Base-by-base conservation (phyloP, 2,329 filamentous ascomycete species). In the Calycina marina region DNA sequence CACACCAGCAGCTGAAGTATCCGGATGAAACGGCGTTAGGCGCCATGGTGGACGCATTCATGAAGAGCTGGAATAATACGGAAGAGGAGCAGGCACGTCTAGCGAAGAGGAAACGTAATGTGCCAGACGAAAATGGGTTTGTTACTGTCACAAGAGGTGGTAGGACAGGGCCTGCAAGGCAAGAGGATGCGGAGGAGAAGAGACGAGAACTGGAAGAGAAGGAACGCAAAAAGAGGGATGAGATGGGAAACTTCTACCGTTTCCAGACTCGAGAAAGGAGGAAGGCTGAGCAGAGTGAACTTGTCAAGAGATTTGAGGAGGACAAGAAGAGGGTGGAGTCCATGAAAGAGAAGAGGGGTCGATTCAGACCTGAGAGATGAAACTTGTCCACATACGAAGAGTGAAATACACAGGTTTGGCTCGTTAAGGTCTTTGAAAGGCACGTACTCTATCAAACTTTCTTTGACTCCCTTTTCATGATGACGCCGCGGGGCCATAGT, bases 61-160 rank as follows among this genome's bases (percentile, higher is more conserved):
- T 96, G 67, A 68, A 70, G 14, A 64, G 74, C n/a, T 96, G 85
- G 60, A 79, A 65, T 59, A 69, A 51, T 59, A 82, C 63, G 59
- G 80, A 69, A 63, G 72, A 55, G 57, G 77, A 63, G 56, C 76
- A 63, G 45, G 67, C 50, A 42, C 75, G 61, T 58, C 66, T 62
- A 51, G 78, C 59, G 51, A 74, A 71, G 58, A 61, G 69, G 34
- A 61, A 77, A 39, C 73, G 82, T 39, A 77, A 79, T 44, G 76
- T 84, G 48, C 84, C 88, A 0, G 90, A 98, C 54, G 86, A 84
- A 50, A 90, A 98, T 55, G 90, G 90, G 2, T 98, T 98, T 53
- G 69, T 96, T 30, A 96, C 86, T 3, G 90, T 98, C 14, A 80
- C 77, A 2, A 69, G 81, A 34, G 85, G 85, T 15, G 80, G 81